These are phyloP conservation scores for Tilletia setariae DNA, from an alignment of 1,284 basidiomycete genomes.

Conservation along the genomic window DNA sequence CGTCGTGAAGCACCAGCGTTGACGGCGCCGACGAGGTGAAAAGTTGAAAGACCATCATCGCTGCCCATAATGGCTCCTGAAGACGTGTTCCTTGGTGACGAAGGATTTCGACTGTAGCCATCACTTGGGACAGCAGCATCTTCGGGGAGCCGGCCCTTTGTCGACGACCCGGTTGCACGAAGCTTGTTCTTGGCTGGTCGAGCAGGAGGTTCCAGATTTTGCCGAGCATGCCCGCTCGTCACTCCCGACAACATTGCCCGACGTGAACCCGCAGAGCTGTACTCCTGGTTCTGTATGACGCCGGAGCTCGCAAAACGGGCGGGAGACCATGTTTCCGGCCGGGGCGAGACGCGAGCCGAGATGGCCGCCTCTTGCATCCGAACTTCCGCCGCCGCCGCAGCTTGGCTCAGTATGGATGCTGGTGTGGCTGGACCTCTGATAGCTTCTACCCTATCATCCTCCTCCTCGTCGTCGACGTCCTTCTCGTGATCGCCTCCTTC, in stretches of 20 bases:
- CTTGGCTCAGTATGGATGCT: neutral
- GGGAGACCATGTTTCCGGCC: neutral
- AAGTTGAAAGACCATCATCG: no score
- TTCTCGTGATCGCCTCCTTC: no score
- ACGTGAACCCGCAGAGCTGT: neutral
- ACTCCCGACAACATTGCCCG: no score
- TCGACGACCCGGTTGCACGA: neutral
- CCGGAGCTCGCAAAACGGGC: neutral
- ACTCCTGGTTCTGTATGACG: neutral
- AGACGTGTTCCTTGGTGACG: no score
- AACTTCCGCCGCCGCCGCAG: neutral
- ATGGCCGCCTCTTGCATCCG: neutral
- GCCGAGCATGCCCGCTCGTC: no score
- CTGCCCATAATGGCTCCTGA: no score
- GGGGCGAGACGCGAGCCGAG: constrained; percentile 3
- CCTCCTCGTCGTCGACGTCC: neutral
- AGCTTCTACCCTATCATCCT: neutral
- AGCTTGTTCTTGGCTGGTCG: constrained; percentile 8
- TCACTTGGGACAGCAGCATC: no score
- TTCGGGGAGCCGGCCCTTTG: no score
- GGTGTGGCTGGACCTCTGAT: neutral
- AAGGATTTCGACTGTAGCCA: no score
- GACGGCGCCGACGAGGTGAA: no score
- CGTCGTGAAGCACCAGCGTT: no score
- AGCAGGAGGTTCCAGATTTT: neutral